Evolutionary conservation across 495 filamentous ascomycete genomes (phyloP).

Genomic region (Letharia lupina): DNA sequence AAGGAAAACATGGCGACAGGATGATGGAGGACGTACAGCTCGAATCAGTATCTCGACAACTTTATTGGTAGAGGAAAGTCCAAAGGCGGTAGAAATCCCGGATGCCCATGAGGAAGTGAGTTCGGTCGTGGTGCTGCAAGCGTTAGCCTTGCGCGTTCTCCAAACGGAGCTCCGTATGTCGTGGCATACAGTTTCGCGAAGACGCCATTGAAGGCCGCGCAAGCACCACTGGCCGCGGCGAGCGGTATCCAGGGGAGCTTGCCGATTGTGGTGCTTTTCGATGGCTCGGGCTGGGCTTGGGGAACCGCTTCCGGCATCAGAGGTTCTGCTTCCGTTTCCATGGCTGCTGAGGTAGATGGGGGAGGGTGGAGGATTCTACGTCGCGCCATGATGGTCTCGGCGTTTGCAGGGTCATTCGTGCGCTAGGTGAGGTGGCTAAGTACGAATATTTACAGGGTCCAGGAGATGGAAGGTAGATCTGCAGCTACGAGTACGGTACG

Average conservation of each 20-base stretch:
- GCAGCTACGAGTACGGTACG: neutral
- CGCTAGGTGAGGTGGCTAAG: neutral
- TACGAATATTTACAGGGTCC: neutral
- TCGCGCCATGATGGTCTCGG: neutral
- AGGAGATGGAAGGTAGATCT: too few species aligned
- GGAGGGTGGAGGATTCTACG: neutral
- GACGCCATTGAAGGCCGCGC: conserved; percentile 87
- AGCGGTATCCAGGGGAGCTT: conserved; percentile 61
- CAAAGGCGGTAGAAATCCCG: conserved; percentile 53
- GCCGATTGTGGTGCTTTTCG: neutral
- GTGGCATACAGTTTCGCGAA: conserved; percentile 83
- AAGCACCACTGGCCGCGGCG: conserved; percentile 76
- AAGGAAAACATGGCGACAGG: neutral
- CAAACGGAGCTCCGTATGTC: neutral
- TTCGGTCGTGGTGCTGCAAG: conserved; percentile 67
- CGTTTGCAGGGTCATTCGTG: neutral
- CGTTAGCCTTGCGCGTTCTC: conserved; percentile 7
- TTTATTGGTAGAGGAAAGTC: conserved; percentile 26
- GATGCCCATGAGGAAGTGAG: conserved; percentile 65
- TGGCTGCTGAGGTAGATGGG: conserved; percentile 1
- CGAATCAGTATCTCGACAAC: conserved; percentile 25
- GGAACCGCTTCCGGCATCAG: conserved; percentile 15
- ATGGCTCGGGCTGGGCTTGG: neutral
- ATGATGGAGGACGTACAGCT: conserved; percentile 16
- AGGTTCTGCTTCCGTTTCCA: conserved; percentile 16